Percentiles rank a stretch among this genome's conserved stretches.
Conservation (phyloP, 306 rosid genomes). For the Malus asiatica region DNA sequence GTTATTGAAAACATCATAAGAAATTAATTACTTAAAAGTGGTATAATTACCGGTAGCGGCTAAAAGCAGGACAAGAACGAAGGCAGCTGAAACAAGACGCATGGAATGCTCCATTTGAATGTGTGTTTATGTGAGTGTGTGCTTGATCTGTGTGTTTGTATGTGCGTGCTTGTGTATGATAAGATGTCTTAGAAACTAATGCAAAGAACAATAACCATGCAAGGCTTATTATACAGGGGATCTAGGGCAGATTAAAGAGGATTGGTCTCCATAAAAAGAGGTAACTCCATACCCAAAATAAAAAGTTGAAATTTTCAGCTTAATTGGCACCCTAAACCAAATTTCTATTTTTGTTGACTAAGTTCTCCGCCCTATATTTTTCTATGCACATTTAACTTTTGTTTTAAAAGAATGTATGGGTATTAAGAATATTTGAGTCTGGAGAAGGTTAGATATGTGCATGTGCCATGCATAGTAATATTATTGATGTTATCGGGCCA, state of each 20-base stretch:
- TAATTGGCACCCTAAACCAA: neutral
- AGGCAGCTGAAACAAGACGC: constrained; percentile 22
- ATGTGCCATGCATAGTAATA: too few species aligned
- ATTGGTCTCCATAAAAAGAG: neutral
- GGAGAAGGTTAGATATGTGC: too few species aligned
- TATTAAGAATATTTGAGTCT: neutral
- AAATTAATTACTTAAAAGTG: neutral
- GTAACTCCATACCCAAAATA: neutral
- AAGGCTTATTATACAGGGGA: neutral
- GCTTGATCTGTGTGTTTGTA: neutral
- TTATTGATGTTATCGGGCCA: too few species aligned
- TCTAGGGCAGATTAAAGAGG: neutral
- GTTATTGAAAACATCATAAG: neutral
- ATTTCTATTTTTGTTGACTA: neutral
- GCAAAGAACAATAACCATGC: neutral
- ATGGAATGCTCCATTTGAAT: constrained; percentile 25
- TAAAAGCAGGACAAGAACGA: constrained; percentile 35
- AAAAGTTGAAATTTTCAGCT: neutral
- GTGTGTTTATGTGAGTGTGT: neutral
- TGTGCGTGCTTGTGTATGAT: neutral
- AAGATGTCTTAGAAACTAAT: neutral
- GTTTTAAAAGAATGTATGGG: neutral
- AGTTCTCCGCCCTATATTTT: neutral
- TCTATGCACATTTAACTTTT: neutral
- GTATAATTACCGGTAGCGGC: constrained; percentile 29